A percentile compares a stretch with the other conserved stretches of the same genome.
phyloP scores from a whole-genome alignment of 2,329 filamentous ascomycete genomes.

The Botryotinia narcissicola region DNA sequence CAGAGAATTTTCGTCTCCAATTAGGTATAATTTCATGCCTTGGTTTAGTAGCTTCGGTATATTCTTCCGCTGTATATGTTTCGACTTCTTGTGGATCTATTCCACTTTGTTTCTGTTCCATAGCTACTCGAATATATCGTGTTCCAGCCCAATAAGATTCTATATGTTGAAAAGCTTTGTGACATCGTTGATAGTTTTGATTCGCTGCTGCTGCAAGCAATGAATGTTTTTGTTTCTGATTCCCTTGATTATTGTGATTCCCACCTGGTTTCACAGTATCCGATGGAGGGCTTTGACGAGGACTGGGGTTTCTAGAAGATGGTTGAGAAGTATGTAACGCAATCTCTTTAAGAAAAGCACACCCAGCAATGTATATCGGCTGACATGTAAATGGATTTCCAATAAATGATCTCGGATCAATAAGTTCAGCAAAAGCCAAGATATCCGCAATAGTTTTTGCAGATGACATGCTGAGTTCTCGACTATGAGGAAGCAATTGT shows the following conservation, averaged over 20 bases:
- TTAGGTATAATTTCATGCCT: conserved; percentile 44
- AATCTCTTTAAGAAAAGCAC: conserved; percentile 83
- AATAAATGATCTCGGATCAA: conserved; percentile 81
- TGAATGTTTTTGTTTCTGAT: conserved; percentile 57
- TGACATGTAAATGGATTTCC: conserved; percentile 88
- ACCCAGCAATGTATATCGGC: conserved; percentile 88
- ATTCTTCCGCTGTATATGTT: conserved; percentile 66
- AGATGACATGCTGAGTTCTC: conserved; percentile 54
- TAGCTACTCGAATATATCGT: conserved; percentile 79
- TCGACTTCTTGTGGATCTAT: conserved; percentile 62
- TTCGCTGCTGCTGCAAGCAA: conserved; percentile 77
- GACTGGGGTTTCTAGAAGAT: conserved; percentile 53
- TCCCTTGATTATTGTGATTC: conserved; percentile 34
- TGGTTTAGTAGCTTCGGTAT: conserved; percentile 65
- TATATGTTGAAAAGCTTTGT: conserved; percentile 78
- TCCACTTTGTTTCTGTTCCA: conserved; percentile 85
- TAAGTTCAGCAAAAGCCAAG: conserved; percentile 78
- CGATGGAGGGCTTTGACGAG: conserved; percentile 24
- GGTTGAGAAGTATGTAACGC: conserved; percentile 65
- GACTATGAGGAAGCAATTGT: conserved; percentile 75
- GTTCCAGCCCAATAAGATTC: conserved; percentile 83
- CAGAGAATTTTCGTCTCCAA: conserved; percentile 35
- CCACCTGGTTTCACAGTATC: conserved; percentile 21
- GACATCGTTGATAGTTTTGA: conserved; percentile 84
- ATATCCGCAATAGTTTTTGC: conserved; percentile 92